Evolutionary conservation across 768 basidiomycete genomes (phyloP).

Genomic region (Psilocybe subaeruginosa): DNA sequence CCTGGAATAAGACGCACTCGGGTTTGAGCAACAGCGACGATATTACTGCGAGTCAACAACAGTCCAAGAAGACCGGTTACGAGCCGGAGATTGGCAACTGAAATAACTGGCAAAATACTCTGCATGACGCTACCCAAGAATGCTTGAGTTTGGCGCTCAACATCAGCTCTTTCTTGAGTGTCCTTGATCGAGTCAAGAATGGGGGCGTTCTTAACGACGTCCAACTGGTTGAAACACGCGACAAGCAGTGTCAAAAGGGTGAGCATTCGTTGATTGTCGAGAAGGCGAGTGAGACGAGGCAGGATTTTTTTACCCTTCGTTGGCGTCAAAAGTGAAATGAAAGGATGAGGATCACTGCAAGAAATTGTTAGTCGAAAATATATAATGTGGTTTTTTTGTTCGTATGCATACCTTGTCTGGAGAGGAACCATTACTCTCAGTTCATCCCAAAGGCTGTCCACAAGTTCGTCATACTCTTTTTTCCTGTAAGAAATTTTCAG

Average conservation of each 20-base stretch:
- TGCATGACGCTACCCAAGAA: constrained; percentile 88
- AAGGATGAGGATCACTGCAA: constrained; percentile 89
- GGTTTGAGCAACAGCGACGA: constrained; percentile 73
- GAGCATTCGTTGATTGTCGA: constrained; percentile 77
- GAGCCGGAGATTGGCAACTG: constrained; percentile 76
- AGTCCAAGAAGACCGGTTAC: constrained; percentile 87
- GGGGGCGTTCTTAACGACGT: constrained; percentile 82
- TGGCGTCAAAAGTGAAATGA: constrained; percentile 87
- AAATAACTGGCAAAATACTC: constrained; percentile 82
- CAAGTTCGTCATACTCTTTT: constrained; percentile 53
- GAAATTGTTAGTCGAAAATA: neutral
- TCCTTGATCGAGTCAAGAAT: constrained; percentile 71
- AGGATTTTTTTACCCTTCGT: constrained; percentile 94
- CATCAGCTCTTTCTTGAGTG: constrained; percentile 61
- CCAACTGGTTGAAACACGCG: constrained; percentile 92
- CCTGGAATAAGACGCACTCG: constrained; percentile 56
- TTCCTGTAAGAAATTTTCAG: constrained; percentile 44
- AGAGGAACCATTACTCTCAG: constrained; percentile 89
- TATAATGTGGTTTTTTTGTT: neutral
- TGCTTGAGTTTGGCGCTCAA: constrained; percentile 88
- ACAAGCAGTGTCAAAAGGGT: constrained; percentile 90
- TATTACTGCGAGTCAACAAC: constrained; percentile 77
- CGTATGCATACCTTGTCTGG: constrained; percentile 76
- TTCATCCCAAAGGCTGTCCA: constrained; percentile 79
- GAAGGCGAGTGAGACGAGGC: constrained; percentile 84